Conservation (phyloP, 345 rosid species). For the Murraya paniculata region DNA sequence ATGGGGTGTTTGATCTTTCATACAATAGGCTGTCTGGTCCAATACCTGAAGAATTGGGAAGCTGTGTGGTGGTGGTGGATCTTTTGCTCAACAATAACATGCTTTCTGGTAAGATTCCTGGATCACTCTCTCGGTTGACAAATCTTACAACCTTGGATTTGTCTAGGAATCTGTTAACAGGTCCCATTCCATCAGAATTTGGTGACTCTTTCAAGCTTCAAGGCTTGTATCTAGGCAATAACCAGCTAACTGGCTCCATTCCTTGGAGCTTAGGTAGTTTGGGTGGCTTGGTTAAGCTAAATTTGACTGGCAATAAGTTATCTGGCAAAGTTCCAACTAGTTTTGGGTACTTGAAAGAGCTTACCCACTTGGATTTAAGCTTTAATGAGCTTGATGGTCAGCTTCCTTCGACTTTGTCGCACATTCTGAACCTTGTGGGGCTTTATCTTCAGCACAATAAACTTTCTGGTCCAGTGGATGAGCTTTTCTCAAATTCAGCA, state of each 20-base stretch:
- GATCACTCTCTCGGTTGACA: conserved; percentile 54
- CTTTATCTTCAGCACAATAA: conserved; percentile 70
- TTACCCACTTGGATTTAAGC: conserved; percentile 82
- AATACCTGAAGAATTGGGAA: conserved; percentile 62
- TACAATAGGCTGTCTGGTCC: conserved; percentile 64
- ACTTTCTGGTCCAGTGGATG: conserved; percentile 47
- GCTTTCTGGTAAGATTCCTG: conserved; percentile 73
- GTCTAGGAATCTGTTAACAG: conserved; percentile 15
- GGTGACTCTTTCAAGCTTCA: conserved; percentile 67
- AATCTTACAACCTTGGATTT: conserved; percentile 80
- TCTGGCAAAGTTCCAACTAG: conserved; percentile 55
- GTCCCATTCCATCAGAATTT: conserved; percentile 60
- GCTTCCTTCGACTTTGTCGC: conserved; percentile 59
- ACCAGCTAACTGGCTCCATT: background rate
- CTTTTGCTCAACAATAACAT: conserved; percentile 61
- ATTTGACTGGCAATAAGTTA: conserved; percentile 61
- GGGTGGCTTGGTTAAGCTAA: conserved; percentile 71
- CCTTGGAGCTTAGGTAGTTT: conserved; percentile 30
- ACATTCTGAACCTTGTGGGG: conserved; percentile 69
- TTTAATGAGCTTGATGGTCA: conserved; percentile 54
- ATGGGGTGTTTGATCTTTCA: conserved; percentile 69
- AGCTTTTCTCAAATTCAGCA: conserved; percentile 40
- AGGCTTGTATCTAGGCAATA: conserved; percentile 67
- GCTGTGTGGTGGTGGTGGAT: conserved; percentile 51
- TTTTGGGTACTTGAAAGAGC: conserved; percentile 70